Percentiles rank a stretch among this genome's conserved stretches.
Conservation (phyloP, 768 basidiomycete species). For the Mycena filopes region DNA sequence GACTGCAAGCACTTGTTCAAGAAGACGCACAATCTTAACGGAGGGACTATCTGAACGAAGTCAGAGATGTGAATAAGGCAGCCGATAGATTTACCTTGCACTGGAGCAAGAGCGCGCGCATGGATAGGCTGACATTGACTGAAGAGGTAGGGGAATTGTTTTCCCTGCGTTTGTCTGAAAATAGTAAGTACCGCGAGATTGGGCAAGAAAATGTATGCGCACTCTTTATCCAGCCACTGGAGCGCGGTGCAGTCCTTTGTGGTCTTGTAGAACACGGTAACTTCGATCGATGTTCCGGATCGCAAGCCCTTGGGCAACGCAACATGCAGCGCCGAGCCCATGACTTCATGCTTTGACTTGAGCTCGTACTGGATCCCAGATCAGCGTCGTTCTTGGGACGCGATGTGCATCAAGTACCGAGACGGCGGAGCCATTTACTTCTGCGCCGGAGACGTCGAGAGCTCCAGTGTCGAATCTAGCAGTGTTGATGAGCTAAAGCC, state of each 20-base stretch:
- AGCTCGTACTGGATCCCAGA: slow-evolving; percentile 58
- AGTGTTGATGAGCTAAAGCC: neutral
- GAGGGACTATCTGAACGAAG: slow-evolving; percentile 77
- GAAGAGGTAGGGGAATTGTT: slow-evolving; percentile 87
- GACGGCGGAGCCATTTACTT: slow-evolving; percentile 61
- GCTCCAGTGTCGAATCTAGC: slow-evolving; percentile 80
- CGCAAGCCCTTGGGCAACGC: slow-evolving; percentile 55
- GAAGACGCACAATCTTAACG: slow-evolving; percentile 73
- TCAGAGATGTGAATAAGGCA: neutral
- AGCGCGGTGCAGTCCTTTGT: slow-evolving; percentile 80
- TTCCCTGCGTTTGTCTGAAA: slow-evolving; percentile 79
- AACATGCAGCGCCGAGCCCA: slow-evolving; percentile 83
- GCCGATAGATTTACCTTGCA: slow-evolving; percentile 67
- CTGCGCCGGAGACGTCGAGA: slow-evolving; percentile 66
- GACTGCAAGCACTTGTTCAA: neutral
- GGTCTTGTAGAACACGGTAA: slow-evolving; percentile 76
- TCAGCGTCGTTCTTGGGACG: neutral
- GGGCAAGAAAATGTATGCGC: neutral
- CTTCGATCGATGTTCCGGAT: slow-evolving; percentile 59
- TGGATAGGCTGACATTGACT: slow-evolving; percentile 96
- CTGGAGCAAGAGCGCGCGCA: slow-evolving; percentile 79
- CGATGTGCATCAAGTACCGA: slow-evolving; percentile 54
- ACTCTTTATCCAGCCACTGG: slow-evolving; percentile 88
- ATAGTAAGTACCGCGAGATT: neutral
- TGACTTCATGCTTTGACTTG: slow-evolving; percentile 68